These are phyloP conservation scores for Nosema granulosis DNA, from an alignment of 371 early-diverging fungal genomes.

Conservation along the genomic window DNA sequence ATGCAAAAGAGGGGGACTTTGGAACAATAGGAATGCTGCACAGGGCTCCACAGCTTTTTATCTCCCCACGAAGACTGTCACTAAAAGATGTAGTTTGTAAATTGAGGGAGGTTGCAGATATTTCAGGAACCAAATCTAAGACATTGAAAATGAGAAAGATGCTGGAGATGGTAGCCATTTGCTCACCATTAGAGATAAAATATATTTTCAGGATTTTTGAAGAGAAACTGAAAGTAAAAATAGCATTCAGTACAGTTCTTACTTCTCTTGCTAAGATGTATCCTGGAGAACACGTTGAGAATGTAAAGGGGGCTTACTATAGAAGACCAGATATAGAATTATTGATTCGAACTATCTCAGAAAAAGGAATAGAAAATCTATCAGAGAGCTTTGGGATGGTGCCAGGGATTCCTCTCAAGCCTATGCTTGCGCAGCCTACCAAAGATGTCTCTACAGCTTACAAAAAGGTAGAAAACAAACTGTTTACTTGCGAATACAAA, in stretches of 20 bases:
- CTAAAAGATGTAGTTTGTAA: conserved; percentile 52
- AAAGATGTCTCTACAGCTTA: conserved; percentile 84
- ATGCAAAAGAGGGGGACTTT: conserved; percentile 63
- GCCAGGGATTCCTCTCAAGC: conserved; percentile 85
- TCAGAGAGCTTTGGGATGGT: conserved; percentile 66
- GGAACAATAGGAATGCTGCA: conserved; percentile 66
- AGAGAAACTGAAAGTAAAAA: conserved; percentile 66
- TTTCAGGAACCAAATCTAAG: conserved; percentile 55
- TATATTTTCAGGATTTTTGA: conserved; percentile 66
- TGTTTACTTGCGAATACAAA: conserved; percentile 95
- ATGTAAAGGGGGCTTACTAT: conserved; percentile 63
- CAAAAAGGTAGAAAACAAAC: conserved; percentile 61
- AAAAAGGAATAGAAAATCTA: conserved; percentile 70
- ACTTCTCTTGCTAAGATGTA: conserved; percentile 53
- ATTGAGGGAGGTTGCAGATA: conserved; percentile 50
- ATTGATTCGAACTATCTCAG: conserved; percentile 42
- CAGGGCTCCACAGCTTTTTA: conserved; percentile 46
- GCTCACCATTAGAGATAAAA: conserved; percentile 60
- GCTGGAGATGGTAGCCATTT: conserved; percentile 49
- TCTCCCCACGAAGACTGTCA: conserved; percentile 44
- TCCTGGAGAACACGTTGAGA: neutral
- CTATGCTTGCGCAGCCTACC: conserved; percentile 99
- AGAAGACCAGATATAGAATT: conserved; percentile 59
- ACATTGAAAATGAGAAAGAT: conserved; percentile 57
- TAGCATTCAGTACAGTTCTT: conserved; percentile 66